phyloP scores from a whole-genome alignment of 805 yeast species.

The Saccharomycopsis synnaedendra region DNA sequence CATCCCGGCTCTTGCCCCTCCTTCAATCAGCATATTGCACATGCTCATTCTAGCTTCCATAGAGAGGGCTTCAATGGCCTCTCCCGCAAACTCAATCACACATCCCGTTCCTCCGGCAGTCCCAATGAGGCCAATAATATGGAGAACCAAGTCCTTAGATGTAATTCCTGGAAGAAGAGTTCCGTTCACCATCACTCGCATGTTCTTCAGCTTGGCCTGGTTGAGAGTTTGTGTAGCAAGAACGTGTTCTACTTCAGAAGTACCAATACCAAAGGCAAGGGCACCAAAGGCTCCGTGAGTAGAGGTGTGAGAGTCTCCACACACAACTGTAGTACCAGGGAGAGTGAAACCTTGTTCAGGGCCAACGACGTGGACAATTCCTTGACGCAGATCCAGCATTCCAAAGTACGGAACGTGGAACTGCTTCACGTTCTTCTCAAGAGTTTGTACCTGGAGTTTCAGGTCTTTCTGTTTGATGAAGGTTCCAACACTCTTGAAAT shows the following conservation, averaged over 20 bases:
- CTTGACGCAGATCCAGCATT: conserved; percentile 90
- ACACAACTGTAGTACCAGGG: conserved; percentile 97
- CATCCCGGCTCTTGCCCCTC: conserved; percentile 99
- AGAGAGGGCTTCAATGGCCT: conserved; percentile 78
- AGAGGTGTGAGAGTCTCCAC: conserved; percentile 98
- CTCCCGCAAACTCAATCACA: conserved; percentile 95
- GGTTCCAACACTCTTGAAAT: conserved; percentile 59
- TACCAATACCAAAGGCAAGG: conserved; percentile 96
- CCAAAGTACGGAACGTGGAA: conserved; percentile 90
- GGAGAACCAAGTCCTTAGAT: conserved; percentile 89
- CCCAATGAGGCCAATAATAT: conserved; percentile 93
- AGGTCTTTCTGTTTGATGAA: conserved; percentile 90
- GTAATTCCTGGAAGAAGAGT: conserved; percentile 82
- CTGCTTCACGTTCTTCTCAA: conserved; percentile 85
- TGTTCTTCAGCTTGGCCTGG: conserved; percentile 91
- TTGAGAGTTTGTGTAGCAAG: conserved; percentile 94
- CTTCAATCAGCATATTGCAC: conserved; percentile 98
- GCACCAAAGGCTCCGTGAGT: conserved; percentile 99
- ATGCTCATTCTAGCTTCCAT: conserved; percentile 99
- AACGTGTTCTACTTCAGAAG: conserved; percentile 98
- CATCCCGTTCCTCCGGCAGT: conserved; percentile 99
- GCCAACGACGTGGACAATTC: conserved; percentile 96
- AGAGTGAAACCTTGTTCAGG: conserved; percentile 98
- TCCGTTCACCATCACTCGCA: conserved; percentile 83
- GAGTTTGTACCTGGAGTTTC: conserved; percentile 80